Evolutionary conservation across 208 protist species (phyloP), one percentile per base, ranked within the genome.

Genomic region (Herpetomonas tarakana): DNA sequence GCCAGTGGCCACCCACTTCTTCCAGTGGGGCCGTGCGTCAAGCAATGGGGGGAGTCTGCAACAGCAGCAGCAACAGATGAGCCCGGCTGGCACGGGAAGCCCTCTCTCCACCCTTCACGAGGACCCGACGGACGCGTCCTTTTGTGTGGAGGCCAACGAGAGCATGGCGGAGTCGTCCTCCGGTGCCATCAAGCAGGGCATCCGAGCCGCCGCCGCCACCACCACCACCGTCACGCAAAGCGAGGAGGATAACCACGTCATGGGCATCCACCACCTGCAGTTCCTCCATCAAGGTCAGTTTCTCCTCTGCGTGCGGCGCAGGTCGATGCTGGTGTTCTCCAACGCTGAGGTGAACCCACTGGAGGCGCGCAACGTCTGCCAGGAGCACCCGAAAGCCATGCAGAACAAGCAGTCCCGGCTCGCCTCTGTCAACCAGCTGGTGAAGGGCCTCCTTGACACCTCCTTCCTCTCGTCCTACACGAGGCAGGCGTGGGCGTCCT

Each of bases 401-500:
- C 55, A 68, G 19, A 83, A 83, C 38, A 57, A 54, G 2, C 69
- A 70, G 52, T 76, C 77, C 21, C 31, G 53, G 1, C 50, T 76
- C 22, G 54, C 63, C 28, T 14, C 51, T 6, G 27, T 83, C 25
- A 68, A 65, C 39, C 31, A 58, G 12, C 58, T 65, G 19, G 51
- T 82, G 14, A 64, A 58, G 0, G 29, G 25, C 0, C 19, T 50
- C 26, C 35, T 76, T 38, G 62, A 62, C 9, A 67, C 2, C 3
- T 54, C 63, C 18, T 45, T 69, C 25, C 65, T 65, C 11, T 47
- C 58, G 12, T 41, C 35, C 9, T 83, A 83, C 57, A 69, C 68
- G 19, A 55, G 58, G 16, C 77, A 83, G 54, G 72, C 74, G 29
- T 92, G 85, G 81, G 74, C 81, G 7, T 77, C 85, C 11, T 86